Conservation (phyloP, 306 rosid species). For the Calophaca sinica region DNA sequence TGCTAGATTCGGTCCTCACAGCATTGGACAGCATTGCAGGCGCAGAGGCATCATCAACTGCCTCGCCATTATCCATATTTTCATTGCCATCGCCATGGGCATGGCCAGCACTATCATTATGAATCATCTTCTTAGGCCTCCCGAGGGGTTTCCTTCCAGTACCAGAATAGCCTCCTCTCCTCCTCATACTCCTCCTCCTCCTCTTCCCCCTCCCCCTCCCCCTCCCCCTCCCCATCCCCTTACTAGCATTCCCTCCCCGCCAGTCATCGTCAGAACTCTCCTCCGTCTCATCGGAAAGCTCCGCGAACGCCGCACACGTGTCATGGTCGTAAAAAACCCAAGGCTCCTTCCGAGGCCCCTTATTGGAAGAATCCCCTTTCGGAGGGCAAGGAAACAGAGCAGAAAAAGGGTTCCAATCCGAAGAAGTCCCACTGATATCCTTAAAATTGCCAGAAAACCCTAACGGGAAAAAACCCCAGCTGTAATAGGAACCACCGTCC, state of each 20-base stretch:
- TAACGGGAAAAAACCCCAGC: constrained; percentile 84
- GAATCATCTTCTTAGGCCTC: constrained; percentile 58
- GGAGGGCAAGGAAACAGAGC: constrained; percentile 68
- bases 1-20: constrained; percentile 57
- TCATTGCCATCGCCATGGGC: constrained; percentile 31
- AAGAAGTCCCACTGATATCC: constrained; percentile 44
- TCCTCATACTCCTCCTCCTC: constrained; percentile 33
- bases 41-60: constrained; percentile 39
- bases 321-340: constrained; percentile 58
- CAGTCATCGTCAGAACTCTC: constrained; percentile 73
- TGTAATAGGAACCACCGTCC: constrained; percentile 55
- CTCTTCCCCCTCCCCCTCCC: constrained; percentile 42
- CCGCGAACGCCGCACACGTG: constrained; percentile 55
- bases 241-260: constrained; percentile 35
- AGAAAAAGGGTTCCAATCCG: constrained; percentile 81
- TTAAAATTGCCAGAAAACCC: constrained; percentile 61
- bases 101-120: neutral
- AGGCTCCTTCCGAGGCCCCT: constrained; percentile 29
- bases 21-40: constrained; percentile 11
- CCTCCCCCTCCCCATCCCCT: constrained; percentile 29
- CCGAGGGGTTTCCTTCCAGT: constrained; percentile 40
- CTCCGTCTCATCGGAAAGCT: constrained; percentile 61
- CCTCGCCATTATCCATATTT: constrained; percentile 51
- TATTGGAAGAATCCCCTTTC: constrained; percentile 13
- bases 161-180: constrained; percentile 27